Conservation (phyloP, 2,329 filamentous ascomycete genomes). For the Botryosphaeria dothidea region DNA sequence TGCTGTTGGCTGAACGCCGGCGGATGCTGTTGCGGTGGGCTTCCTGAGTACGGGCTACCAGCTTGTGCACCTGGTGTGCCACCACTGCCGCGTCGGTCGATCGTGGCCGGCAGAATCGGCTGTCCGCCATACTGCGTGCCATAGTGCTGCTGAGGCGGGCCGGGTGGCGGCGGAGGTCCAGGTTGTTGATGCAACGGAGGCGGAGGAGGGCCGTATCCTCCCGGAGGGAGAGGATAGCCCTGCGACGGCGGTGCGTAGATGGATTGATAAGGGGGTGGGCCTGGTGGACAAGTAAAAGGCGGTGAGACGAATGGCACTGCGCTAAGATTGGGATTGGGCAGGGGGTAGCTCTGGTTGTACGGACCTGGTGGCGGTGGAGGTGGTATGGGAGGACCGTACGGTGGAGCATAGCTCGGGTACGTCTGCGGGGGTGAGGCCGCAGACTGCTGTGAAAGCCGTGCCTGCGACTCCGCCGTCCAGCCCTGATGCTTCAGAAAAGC, state of each 20-base stretch:
- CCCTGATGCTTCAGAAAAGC: slow-evolving; percentile 17
- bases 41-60: slow-evolving; percentile 2
- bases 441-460: slow-evolving; percentile 13
- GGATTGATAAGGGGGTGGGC: slow-evolving; percentile 19
- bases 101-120: slow-evolving; percentile 40
- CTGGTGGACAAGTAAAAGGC: slow-evolving; percentile 14
- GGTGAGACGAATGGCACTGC: slow-evolving; percentile 15
- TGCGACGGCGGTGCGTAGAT: slow-evolving; percentile 11
- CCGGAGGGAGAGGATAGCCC: slow-evolving; percentile 1
- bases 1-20: slow-evolving; percentile 19
- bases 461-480: slow-evolving; percentile 16
- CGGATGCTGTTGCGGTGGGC: slow-evolving; percentile 1
- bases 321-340: slow-evolving; percentile 11
- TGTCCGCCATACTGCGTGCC: slow-evolving; percentile 39
- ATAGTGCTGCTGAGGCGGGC: slow-evolving; percentile 5
- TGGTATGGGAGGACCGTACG: slow-evolving; percentile 3
- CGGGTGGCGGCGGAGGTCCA: slow-evolving; percentile 8
- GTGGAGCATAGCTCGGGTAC: slow-evolving; percentile 8
- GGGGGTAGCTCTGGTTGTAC: slow-evolving; percentile 11
- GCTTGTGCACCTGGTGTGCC: not conserved
- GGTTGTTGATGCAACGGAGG: not conserved
- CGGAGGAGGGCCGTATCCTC: slow-evolving; percentile 8
- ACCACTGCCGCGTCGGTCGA: slow-evolving; percentile 26
- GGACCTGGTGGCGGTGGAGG: slow-evolving; percentile 7
- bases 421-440: slow-evolving; percentile 2